Evolutionary conservation across 75 land plant genomes (phyloP).

Genomic region (Cryptomeria japonica): DNA sequence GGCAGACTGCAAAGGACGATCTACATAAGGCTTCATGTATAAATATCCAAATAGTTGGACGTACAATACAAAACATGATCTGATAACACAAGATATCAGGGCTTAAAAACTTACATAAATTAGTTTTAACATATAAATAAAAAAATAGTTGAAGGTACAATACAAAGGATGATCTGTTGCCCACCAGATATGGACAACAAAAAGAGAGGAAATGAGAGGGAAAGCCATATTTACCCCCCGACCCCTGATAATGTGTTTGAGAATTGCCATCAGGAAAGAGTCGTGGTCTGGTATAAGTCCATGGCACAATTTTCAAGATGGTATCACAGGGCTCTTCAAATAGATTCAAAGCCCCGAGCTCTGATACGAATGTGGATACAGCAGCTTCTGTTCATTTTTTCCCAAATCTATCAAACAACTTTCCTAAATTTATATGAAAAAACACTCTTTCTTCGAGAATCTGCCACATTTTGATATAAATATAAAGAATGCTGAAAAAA

Average conservation of each 20-base stretch:
- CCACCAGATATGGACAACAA: not conserved
- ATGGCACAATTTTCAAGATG: not conserved
- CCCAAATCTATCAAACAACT: too few relatives aligned
- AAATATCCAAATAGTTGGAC: not conserved
- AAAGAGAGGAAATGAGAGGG: not conserved
- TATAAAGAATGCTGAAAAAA: not conserved
- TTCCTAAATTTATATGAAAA: not conserved
- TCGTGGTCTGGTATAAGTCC: too few relatives aligned
- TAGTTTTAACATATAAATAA: not conserved
- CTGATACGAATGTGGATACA: too few relatives aligned
- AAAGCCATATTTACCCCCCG: not conserved
- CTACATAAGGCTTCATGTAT: too few relatives aligned
- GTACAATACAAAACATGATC: not conserved
- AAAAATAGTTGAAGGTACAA: not conserved
- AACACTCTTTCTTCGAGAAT: not conserved
- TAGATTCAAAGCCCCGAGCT: too few relatives aligned
- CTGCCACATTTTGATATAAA: not conserved
- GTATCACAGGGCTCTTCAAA: not conserved
- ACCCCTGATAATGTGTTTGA: too few relatives aligned
- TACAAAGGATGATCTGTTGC: not conserved
- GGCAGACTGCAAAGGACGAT: too few relatives aligned
- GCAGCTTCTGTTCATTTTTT: not conserved
- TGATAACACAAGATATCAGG: not conserved
- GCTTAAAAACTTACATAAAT: not conserved
- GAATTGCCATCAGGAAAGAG: not conserved